Evolutionary conservation across 2,329 filamentous ascomycete genomes (phyloP).

Genomic region (Fusarium nisikadoi): DNA sequence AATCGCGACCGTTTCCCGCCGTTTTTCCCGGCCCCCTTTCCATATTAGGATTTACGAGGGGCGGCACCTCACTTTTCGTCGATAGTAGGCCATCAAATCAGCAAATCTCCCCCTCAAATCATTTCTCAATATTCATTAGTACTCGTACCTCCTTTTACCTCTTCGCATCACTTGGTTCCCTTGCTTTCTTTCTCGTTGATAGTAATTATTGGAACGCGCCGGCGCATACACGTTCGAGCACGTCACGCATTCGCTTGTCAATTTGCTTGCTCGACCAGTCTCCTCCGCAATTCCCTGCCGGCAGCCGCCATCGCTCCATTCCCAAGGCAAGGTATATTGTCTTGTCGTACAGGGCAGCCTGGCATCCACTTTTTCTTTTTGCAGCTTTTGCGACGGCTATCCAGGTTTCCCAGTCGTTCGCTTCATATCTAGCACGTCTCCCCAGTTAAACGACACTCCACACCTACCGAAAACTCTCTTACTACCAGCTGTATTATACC

Average conservation of each 20-base stretch:
- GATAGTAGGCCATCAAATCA: conserved; percentile 28
- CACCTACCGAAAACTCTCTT: conserved; percentile 18
- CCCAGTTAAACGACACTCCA: conserved; percentile 25
- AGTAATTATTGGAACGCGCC: conserved; percentile 8
- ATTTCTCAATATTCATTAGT: conserved; percentile 15
- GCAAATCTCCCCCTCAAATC: conserved; percentile 32
- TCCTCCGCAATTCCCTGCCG: conserved; percentile 28
- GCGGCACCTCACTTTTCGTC: conserved; percentile 23
- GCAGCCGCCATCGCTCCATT: conserved; percentile 12
- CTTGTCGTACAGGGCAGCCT: conserved; percentile 29
- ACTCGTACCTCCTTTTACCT: conserved; percentile 22
- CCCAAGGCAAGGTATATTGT: conserved; percentile 18
- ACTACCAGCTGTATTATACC: conserved; percentile 19
- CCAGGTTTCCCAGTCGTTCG: conserved; percentile 29
- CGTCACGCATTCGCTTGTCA: conserved; percentile 12
- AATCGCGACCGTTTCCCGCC: conserved; percentile 25
- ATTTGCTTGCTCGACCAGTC: conserved; percentile 24
- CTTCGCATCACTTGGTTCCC: conserved; percentile 3
- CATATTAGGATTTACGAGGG: conserved; percentile 21
- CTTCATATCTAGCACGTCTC: conserved; percentile 23
- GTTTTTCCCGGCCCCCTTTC: conserved; percentile 35
- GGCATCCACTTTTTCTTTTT: conserved; percentile 18
- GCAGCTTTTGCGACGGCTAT: conserved; percentile 17
- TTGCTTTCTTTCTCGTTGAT: conserved; percentile 15
- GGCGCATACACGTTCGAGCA: conserved; percentile 14